Percentiles rank a stretch among this genome's conserved stretches.
These are phyloP conservation scores for Microbotryum lychnidis-dioicae DNA, from an alignment of 1,284 basidiomycete genomes.

Conservation along the genomic window DNA sequence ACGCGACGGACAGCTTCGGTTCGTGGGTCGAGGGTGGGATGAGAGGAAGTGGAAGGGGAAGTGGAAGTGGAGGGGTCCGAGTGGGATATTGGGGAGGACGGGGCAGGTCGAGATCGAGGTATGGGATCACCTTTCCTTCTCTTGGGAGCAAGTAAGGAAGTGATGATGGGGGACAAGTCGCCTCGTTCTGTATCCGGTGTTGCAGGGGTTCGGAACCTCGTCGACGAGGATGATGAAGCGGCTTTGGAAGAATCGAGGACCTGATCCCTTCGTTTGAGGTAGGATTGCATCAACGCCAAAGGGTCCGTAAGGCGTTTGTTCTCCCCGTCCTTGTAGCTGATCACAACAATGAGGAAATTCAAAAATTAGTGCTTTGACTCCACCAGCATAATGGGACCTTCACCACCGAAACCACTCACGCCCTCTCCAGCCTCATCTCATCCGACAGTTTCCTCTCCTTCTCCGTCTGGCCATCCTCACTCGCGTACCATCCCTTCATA, in stretches of 20 bases:
- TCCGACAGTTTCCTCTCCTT: slow-evolving; percentile 28
- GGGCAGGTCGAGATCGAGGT: slow-evolving; percentile 1
- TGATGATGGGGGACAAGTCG: slow-evolving; percentile 16
- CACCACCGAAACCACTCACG: slow-evolving; percentile 9
- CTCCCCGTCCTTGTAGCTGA: slow-evolving; percentile 33
- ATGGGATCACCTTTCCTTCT: slow-evolving; percentile 6
- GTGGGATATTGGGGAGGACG: background rate
- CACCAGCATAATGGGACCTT: too few species aligned
- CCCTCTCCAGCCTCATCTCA: slow-evolving; percentile 29
- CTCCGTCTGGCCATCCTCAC: slow-evolving; percentile 25
- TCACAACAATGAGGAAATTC: background rate
- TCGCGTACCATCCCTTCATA: slow-evolving; percentile 32
- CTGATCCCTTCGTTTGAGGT: slow-evolving; percentile 27
- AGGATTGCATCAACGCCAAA: slow-evolving; percentile 32
- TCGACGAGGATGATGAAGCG: background rate
- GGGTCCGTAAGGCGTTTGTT: slow-evolving; percentile 32
- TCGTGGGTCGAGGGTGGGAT: slow-evolving; percentile 3
- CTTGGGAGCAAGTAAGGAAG: slow-evolving; percentile 12
- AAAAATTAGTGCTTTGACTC: background rate
- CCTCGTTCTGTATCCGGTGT: background rate
- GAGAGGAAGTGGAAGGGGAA: background rate
- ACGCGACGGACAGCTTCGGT: slow-evolving; percentile 14
- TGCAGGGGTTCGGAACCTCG: background rate
- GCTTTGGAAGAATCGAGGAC: slow-evolving; percentile 6
- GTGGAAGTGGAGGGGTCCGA: background rate